Base-by-base conservation (phyloP, 495 filamentous ascomycete species). In the Evernia prunastri region DNA sequence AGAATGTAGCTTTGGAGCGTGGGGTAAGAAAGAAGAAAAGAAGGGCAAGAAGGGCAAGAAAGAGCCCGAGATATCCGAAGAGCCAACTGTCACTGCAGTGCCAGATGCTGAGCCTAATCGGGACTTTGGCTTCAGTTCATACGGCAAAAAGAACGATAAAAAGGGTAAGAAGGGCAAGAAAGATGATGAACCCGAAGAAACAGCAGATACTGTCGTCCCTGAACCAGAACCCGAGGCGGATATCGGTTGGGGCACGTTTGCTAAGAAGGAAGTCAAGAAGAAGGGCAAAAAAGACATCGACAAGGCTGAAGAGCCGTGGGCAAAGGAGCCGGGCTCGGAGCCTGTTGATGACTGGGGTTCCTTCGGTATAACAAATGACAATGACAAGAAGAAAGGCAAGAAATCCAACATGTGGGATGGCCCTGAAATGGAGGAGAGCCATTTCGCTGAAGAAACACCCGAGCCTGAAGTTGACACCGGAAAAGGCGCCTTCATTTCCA, bases 341-440 rank as follows among this genome's bases (percentile, higher is more conserved):
- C 36, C 61, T 56, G 60, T 58, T 42, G 33, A 61, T 37, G 61
- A 57, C 6, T 62, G 56, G 60, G 43, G 42, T 6, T 49, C 65
- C 10, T 27, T 65, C 31, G 61, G 61, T 23, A 42, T 63, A 4
- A 64, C 66, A 27, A 66, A 66, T 27, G 63, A 59, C 5, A 69
- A 75, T 18, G 66, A 63, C 36, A 78, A 77, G 58, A 78, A 80
- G 58, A 76, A 77, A 61, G 70, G 72, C 51, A 76, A 76, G 40
- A 72, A 72, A n/a, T 57, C 63, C 18, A 31, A 31, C 15, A 49
- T 62, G 20, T 68, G 66, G 66, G 40, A 54, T 54, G 66, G 66
- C 35, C 58, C 61, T 57, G 60, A 65, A 29, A 54, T 17, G 17
- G 60, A 54, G 40, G 65, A 67, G 45, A 36, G 53, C 25, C 6